A percentile compares a stretch with the other conserved stretches of the same genome.
Evolutionary conservation across 1,284 basidiomycete genomes (phyloP).

Genomic region (Malassezia vespertilionis): DNA sequence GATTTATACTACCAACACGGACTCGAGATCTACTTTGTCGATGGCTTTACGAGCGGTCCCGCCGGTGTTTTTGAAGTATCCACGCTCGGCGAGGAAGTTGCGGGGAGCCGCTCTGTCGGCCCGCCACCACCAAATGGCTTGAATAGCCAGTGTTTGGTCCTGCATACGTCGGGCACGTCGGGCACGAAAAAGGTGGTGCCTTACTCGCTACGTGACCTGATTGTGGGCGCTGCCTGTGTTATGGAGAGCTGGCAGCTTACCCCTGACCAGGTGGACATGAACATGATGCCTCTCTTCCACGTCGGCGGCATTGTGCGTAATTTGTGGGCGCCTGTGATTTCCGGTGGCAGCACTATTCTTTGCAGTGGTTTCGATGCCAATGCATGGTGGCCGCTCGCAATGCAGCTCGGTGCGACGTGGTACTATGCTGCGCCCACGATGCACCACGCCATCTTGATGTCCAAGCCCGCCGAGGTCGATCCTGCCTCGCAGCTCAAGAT

Average conservation of each 20-base stretch:
- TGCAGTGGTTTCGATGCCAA: constrained; percentile 46
- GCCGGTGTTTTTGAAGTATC: constrained; percentile 44
- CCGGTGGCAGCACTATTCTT: constrained; percentile 45
- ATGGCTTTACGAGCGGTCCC: constrained; percentile 30
- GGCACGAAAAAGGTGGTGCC: constrained; percentile 48
- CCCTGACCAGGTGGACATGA: constrained; percentile 46
- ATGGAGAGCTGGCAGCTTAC: constrained; percentile 42
- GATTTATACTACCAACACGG: constrained; percentile 32
- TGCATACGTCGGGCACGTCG: constrained; percentile 47
- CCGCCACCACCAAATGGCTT: constrained; percentile 18
- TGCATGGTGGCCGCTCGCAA: constrained; percentile 43
- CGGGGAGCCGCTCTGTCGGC: constrained; percentile 5
- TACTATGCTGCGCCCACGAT: constrained; percentile 47
- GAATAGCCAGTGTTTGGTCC: constrained; percentile 40
- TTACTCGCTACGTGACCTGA: constrained; percentile 44
- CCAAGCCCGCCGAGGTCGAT: constrained; percentile 37
- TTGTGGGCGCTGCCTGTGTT: constrained; percentile 45
- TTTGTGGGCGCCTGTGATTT: constrained; percentile 44
- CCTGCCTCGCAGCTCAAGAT: constrained; percentile 35
- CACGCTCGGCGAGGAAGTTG: constrained; percentile 22
- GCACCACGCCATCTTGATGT: constrained; percentile 47
- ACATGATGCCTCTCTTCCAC: constrained; percentile 48
- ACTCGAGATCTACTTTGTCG: constrained; percentile 46
- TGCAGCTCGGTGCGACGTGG: constrained; percentile 45
- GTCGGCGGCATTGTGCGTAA: constrained; percentile 47